Base-by-base conservation (phyloP, 352 stramenopile genomes). In the Globisporangium perplexum region DNA sequence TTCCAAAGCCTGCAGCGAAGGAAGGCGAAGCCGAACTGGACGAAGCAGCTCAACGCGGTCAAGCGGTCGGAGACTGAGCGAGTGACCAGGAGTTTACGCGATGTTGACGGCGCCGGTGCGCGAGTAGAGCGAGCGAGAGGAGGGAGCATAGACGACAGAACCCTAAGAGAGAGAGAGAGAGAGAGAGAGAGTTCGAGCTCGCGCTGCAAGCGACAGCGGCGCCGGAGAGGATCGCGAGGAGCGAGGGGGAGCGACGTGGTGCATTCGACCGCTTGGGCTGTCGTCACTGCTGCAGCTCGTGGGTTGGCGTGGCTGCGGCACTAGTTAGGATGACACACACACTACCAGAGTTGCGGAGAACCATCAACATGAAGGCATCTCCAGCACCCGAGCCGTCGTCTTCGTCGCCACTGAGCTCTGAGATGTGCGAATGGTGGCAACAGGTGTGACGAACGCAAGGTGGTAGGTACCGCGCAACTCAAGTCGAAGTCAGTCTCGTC, bases 111-210 rank as follows among this genome's bases (percentile, higher is more conserved):
- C 11, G 39, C n/a, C 39, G 10, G n/a, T 23, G 17, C 39, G 39
- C 12, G 33, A 33, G 10, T 48, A 18, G 43, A 31, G 14, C 14
- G 43, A n/a, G 17, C 14, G 7, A 48, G 28, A 48, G 43, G 23
- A 22, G 46, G 46, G 39, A 45, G 39, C 14, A 45, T 45, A 45
- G 39, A 45, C 39, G 39, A 6, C 39, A n/a, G 39, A 23, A 45
- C 18, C 39, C 39, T 17, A 42, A 17, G 36, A 42, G 33, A 39
- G 36, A 20, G 36, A n/a, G 14, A 42, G 36, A 31, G 28, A 42
- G 18, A 42, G 36, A 43, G 38, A 18, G 39, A 17, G 39, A 45
- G n/a, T 17, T 11, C 5, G 33, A 39, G 39, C 39, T 45, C 39
- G 20, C 17, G 39, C 39, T 45, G 39, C n/a, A 26, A 14, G 20